Evolutionary conservation across 345 rosid species (phyloP).

Genomic region (Lepidium didymum): DNA sequence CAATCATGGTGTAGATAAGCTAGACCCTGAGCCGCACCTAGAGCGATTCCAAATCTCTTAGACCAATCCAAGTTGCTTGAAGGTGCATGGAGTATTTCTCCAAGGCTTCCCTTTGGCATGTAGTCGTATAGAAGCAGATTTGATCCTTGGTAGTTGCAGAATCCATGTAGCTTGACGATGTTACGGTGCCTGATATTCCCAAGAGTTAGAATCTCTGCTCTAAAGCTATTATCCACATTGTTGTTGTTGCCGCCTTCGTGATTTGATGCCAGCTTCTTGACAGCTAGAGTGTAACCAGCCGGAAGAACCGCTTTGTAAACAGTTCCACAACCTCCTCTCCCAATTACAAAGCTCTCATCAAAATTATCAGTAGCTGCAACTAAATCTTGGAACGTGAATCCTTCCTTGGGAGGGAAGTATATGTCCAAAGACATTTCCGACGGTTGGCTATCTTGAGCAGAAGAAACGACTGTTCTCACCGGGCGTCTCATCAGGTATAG

Average conservation of each 20-base stretch:
- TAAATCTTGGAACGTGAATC: constrained; percentile 74
- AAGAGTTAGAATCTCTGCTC: constrained; percentile 70
- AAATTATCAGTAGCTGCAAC: constrained; percentile 67
- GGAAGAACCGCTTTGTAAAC: constrained; percentile 74
- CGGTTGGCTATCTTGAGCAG: constrained; percentile 36
- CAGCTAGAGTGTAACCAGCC: constrained; percentile 56
- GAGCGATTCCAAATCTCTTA: constrained; percentile 66
- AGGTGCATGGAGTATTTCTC: constrained; percentile 62
- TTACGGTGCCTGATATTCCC: constrained; percentile 85
- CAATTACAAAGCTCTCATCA: constrained; percentile 60
- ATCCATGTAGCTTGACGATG: constrained; percentile 90
- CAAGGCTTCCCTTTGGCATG: constrained; percentile 54
- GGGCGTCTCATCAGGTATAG: constrained; percentile 53
- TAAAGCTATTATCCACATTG: constrained; percentile 70
- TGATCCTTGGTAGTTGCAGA: constrained; percentile 77
- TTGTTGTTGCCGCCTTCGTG: constrained; percentile 48
- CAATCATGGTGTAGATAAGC: constrained; percentile 89
- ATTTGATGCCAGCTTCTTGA: constrained; percentile 78
- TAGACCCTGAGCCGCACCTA: constrained; percentile 43
- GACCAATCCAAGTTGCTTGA: constrained; percentile 59
- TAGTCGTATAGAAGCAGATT: constrained; percentile 50
- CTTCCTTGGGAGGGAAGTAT: constrained; percentile 70
- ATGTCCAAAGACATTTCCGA: constrained; percentile 35
- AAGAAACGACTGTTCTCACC: constrained; percentile 23
- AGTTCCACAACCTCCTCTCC: constrained; percentile 89